A percentile compares a stretch with the other conserved stretches of the same genome.
Conservation (phyloP, 306 rosid genomes). For the Sicyos edulis region DNA sequence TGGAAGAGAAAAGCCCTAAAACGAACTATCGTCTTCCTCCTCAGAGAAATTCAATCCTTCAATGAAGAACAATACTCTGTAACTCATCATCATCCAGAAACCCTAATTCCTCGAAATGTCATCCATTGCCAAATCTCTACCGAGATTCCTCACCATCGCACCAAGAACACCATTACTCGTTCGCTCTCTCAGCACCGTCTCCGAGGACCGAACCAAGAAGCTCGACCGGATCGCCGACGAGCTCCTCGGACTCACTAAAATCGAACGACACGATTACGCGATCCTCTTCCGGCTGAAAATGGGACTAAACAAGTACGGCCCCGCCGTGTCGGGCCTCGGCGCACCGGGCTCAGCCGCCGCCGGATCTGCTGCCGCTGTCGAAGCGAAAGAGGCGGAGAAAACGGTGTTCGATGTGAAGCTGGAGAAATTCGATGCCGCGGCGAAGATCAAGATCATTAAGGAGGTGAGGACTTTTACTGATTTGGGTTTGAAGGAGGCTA, state of each 20-base stretch:
- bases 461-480: conserved; percentile 42
- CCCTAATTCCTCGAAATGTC: conserved; percentile 11
- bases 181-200: conserved; percentile 24
- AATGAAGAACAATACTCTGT: conserved; percentile 10
- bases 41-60: no score
- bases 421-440: conserved; percentile 40
- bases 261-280: conserved; percentile 38
- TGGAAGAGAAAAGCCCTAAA: neutral
- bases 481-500: conserved; percentile 42
- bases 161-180: neutral
- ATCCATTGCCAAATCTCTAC: conserved; percentile 23
- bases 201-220: conserved; percentile 29
- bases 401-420: conserved; percentile 38
- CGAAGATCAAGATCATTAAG: conserved; percentile 46
- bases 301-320: conserved; percentile 42
- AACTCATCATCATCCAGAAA: neutral
- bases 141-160: conserved; percentile 22
- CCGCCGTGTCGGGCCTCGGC: conserved; percentile 30
- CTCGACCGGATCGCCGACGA: conserved; percentile 41
- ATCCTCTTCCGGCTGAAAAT: conserved; percentile 40
- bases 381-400: conserved; percentile 35
- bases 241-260: conserved; percentile 35
- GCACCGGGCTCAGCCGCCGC: conserved; percentile 19
- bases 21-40: no score
- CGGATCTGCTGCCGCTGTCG: conserved; percentile 26